Evolutionary conservation across 495 filamentous ascomycete species (phyloP).

Genomic region (Jackrogersella multiformis): DNA sequence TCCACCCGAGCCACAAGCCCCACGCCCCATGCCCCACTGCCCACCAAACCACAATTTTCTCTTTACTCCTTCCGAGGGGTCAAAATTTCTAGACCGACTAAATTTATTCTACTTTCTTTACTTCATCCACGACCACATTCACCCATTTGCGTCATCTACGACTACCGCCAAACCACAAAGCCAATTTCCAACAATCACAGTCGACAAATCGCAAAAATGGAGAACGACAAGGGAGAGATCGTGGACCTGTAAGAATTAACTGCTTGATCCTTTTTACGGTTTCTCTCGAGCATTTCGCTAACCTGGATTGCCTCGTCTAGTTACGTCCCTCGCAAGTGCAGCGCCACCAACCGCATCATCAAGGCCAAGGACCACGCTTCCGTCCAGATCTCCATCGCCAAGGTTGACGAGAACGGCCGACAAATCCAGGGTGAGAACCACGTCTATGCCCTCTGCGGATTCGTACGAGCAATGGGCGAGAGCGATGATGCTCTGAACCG

Average conservation of each 20-base stretch:
- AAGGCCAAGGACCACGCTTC: conserved; percentile 98
- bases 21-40: conserved; percentile 28
- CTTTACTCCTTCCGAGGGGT: conserved; percentile 36
- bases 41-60: conserved; percentile 37
- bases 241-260: conserved; percentile 86
- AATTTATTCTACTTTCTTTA: conserved; percentile 3
- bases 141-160: conserved; percentile 16
- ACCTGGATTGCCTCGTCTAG: conserved; percentile 55
- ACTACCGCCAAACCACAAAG: conserved; percentile 22
- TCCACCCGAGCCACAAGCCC: conserved; percentile 26
- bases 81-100: conserved; percentile 29
- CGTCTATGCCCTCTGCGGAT: conserved; percentile 89
- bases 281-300: conserved; percentile 2
- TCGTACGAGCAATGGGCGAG: conserved; percentile 98
- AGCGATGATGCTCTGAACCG: conserved; percentile 96
- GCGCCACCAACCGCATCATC: conserved; percentile 96
- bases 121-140: conserved; percentile 27
- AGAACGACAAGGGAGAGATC: conserved; percentile 98
- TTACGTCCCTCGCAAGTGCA: conserved; percentile 99
- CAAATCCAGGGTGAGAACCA: conserved; percentile 95
- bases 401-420: conserved; percentile 94
- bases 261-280: conserved; percentile 7
- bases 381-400: conserved; percentile 76
- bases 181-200: conserved; percentile 35
- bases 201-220: conserved; percentile 72